Conservation (phyloP, 2,329 filamentous ascomycete genomes). For the Orbilia oligospora region DNA sequence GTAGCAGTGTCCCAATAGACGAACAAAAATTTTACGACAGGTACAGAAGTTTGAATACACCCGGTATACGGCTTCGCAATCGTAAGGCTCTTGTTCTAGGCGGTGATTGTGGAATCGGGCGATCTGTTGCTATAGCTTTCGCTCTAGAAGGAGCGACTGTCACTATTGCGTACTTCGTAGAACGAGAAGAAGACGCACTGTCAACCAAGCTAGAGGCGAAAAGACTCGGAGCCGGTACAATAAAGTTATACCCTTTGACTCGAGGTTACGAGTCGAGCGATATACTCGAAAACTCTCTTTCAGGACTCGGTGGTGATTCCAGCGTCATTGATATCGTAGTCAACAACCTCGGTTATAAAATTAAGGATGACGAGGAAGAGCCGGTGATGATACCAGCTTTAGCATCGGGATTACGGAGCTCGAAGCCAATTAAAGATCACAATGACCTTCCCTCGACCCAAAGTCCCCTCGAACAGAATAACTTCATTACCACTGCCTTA, state of each 20-base stretch:
- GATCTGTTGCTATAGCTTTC: neutral
- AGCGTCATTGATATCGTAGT: neutral
- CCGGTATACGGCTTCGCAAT: neutral
- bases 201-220: neutral
- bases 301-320: neutral
- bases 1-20: neutral
- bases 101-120: neutral
- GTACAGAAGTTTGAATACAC: no score
- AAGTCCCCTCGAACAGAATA: no score
- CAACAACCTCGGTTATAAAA: neutral
- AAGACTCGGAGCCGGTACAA: neutral
- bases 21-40: neutral
- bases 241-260: neutral
- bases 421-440: no score
- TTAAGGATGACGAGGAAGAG: neutral
- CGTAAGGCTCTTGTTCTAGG: neutral
- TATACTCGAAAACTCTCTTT: neutral
- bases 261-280: no score
- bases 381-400: neutral
- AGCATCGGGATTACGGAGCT: neutral
- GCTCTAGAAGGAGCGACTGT: neutral
- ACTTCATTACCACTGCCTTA: no score
- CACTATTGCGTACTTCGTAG: neutral
- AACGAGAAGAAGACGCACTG: neutral
- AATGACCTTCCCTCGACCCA: no score